Evolutionary conservation across 176 grass and related monocot genomes (phyloP).

Genomic region (Carex cristatella): DNA sequence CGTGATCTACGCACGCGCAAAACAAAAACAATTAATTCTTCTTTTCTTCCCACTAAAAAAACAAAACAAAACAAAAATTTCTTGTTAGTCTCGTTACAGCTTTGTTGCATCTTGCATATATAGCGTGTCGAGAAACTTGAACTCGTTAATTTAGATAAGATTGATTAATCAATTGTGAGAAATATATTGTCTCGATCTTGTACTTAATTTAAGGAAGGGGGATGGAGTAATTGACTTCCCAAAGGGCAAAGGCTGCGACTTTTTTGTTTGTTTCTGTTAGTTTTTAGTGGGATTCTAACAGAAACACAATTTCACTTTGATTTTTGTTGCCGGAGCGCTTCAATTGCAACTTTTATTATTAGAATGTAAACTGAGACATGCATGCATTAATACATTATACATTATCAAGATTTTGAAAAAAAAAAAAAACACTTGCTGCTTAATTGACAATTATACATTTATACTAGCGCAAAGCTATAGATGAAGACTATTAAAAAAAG

Average conservation of each 20-base stretch:
- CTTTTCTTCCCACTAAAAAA: background rate
- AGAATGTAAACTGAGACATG: background rate
- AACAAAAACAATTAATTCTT: background rate
- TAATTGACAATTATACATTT: background rate
- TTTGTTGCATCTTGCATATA: background rate
- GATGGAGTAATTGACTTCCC: background rate
- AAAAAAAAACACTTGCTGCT: background rate
- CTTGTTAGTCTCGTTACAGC: background rate
- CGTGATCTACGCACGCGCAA: slow-evolving; percentile 31
- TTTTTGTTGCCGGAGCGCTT: background rate
- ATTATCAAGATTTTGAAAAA: background rate
- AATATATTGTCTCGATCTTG: background rate
- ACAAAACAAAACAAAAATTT: background rate
- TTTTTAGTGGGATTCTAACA: background rate
- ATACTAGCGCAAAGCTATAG: background rate
- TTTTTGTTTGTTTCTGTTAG: slow-evolving; percentile 1
- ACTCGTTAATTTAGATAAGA: background rate
- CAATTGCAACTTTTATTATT: background rate
- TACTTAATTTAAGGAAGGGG: background rate
- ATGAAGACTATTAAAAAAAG: background rate
- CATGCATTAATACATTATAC: background rate
- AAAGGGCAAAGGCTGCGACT: background rate
- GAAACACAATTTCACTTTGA: background rate
- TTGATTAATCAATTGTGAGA: background rate
- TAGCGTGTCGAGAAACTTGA: background rate